Percentiles rank a stretch among this genome's conserved stretches.
These are phyloP conservation scores for Vanderwaltozyma verrucispora DNA, from an alignment of 805 yeast genomes.

Conservation along the genomic window DNA sequence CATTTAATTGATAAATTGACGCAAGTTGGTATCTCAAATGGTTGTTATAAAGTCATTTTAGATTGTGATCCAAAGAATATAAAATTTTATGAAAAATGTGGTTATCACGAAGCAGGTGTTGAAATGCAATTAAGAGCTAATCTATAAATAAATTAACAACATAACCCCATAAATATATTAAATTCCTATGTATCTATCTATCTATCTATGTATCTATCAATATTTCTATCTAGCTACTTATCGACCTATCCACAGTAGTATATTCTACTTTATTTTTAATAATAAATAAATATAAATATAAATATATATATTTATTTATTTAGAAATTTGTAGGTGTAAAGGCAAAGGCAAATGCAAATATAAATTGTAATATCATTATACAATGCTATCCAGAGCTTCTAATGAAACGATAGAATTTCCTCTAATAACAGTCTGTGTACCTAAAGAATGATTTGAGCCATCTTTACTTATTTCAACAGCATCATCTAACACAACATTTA, in stretches of 20 bases:
- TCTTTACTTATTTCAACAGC: constrained; percentile 50
- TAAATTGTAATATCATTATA: no score
- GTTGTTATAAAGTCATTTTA: constrained; percentile 81
- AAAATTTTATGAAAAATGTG: constrained; percentile 84
- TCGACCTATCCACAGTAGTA: no score
- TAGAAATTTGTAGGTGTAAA: no score
- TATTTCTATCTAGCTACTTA: no score
- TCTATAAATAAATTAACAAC: neutral
- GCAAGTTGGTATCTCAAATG: constrained; percentile 43
- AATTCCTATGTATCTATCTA: no score
- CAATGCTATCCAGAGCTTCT: constrained; percentile 34
- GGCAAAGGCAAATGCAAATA: no score
- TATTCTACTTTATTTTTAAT: no score
- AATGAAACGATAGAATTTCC: constrained; percentile 71
- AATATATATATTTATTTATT: neutral
- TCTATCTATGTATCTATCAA: no score
- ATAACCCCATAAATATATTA: no score
- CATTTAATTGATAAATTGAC: constrained; percentile 53
- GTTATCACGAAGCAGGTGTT: constrained; percentile 51
- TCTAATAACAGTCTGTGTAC: constrained; percentile 56
- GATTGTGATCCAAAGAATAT: constrained; percentile 82
- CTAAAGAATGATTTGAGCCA: constrained; percentile 46
- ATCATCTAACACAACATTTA: constrained; percentile 62
- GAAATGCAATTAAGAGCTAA: constrained; percentile 44
- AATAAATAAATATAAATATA: neutral